phyloP scores from a whole-genome alignment of 129 eudicot species.

The Pulicaria dysenterica region DNA sequence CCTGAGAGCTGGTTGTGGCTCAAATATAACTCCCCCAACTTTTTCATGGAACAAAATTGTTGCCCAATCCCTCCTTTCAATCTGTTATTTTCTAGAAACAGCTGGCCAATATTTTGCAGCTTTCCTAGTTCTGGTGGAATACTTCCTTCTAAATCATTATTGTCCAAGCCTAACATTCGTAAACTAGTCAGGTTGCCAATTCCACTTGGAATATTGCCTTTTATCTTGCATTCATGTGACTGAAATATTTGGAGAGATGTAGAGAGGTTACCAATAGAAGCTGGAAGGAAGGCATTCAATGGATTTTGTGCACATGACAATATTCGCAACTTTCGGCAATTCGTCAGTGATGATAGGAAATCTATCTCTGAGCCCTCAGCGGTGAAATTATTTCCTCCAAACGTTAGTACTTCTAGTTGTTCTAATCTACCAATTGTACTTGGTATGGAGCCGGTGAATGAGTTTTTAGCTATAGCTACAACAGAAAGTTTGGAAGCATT shows the following conservation, averaged over 20 bases:
- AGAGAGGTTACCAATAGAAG: conserved; percentile 38
- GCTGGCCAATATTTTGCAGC: conserved; percentile 21
- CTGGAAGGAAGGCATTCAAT: conserved; percentile 34
- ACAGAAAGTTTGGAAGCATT: conserved; percentile 37
- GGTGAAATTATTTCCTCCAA: conserved; percentile 33
- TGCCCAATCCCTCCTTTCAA: conserved; percentile 31
- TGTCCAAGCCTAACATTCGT: conserved; percentile 13
- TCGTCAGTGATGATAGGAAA: conserved; percentile 39
- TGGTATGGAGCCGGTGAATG: conserved; percentile 41
- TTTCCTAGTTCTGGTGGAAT: conserved; percentile 36
- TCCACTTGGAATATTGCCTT: conserved; percentile 40
- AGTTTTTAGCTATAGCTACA: conserved; percentile 26
- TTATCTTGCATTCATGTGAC: conserved; percentile 29
- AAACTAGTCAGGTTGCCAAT: conserved; percentile 43
- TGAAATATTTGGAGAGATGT: conserved; percentile 27
- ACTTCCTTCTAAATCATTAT: conserved; percentile 38
- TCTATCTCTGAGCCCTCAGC: conserved; percentile 28
- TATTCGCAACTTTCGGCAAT: conserved; percentile 30
- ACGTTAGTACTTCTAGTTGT: conserved; percentile 17
- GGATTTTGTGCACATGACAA: conserved; percentile 29
- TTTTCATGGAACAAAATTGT: conserved; percentile 26
- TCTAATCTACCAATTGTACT: conserved; percentile 38
- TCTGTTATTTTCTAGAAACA: conserved; percentile 31
- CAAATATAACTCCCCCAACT: conserved; percentile 28
- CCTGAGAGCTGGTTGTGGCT: conserved; percentile 38